These are phyloP conservation scores for Phaeosphaeriaceae sp. DNA, from an alignment of 2,329 filamentous ascomycete species.

Conservation along the genomic window DNA sequence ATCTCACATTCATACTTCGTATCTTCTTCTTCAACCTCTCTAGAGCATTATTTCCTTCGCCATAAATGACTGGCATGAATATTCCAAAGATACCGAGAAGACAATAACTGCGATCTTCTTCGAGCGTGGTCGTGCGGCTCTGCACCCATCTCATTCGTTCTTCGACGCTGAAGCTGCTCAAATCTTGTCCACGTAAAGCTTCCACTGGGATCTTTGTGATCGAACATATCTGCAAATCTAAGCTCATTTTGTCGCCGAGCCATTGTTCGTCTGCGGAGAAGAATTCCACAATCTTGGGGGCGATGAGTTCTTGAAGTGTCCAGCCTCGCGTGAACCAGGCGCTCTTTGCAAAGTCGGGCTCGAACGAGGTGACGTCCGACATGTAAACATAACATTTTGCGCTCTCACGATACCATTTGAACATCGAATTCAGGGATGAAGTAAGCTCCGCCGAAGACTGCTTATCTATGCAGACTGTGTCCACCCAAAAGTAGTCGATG, in stretches of 20 bases:
- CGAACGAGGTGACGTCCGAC: constrained; percentile 9
- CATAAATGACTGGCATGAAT: constrained; percentile 22
- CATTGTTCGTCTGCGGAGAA: neutral
- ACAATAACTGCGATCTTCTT: constrained; percentile 23
- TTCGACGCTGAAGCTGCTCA: constrained; percentile 13
- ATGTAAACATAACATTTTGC: constrained; percentile 19
- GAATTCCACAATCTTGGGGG: constrained; percentile 11
- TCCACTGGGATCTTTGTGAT: constrained; percentile 9
- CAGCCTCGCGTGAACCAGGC: constrained; percentile 19
- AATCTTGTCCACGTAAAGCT: constrained; percentile 11
- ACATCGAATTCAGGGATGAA: constrained; percentile 25
- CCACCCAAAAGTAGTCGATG: constrained; percentile 19
- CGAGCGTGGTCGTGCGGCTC: constrained; percentile 21
- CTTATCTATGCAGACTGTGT: constrained; percentile 28
- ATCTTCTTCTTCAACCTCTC: neutral
- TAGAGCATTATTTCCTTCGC: neutral
- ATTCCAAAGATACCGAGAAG: constrained; percentile 23
- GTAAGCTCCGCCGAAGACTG: constrained; percentile 9
- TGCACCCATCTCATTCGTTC: constrained; percentile 24
- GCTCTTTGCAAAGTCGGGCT: constrained; percentile 9
- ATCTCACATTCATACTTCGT: neutral
- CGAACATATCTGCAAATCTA: constrained; percentile 7
- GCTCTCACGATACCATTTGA: constrained; percentile 16
- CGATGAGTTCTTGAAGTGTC: constrained; percentile 9
- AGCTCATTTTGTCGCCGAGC: constrained; percentile 6